Base-by-base conservation (phyloP, 2,329 filamentous ascomycete species). In the Rasamsonia emersonii region DNA sequence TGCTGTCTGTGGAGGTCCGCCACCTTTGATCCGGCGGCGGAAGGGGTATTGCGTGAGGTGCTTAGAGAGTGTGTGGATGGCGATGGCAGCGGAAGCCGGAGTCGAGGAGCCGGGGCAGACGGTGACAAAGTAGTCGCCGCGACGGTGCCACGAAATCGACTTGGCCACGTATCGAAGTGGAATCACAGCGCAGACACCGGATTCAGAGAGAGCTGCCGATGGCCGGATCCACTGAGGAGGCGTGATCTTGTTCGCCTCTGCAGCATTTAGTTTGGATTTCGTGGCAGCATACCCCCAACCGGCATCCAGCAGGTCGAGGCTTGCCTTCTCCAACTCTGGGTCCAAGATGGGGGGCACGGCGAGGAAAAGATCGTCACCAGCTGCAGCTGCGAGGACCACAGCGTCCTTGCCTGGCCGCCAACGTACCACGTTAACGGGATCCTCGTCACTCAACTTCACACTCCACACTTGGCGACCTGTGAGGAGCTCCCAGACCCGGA, bases 41-140 rank as follows among this genome's bases (percentile, higher is more conserved):
- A 98, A 96, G 16, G 91, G 93, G 43, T 91, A 79, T 59, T 98
- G 91, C 3, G 86, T 95, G 27, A 89, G 73, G 62, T 98, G 91
- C 59, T 93, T 94, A 36, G 84, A 91, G 39, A 98, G 68, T 0
- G 89, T 95, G 64, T 98, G 91, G 40, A 98, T 93, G 33, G 86
- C 81, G 32, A 98, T 85, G 4, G 91, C 85, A 30, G 63, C 53
- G 4, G 62, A 65, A 14, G 62, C 62, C 2, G 63, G 63, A 1
- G 63, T 65, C n/a, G 61, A 64, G 18, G 62, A 56, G 6, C 59
- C 61, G 9, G 91, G 86, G 30, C 86, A 93, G 14, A 95, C 86
- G 1, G 88, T 93, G 45, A 85, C 81, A 51, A 98, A 81, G 65
- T 95, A 95, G 56, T 96, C 89, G 46, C 91, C 91, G 39, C 84